Conservation (phyloP, 2,329 filamentous ascomycete species). For the Mariannaea elegans region DNA sequence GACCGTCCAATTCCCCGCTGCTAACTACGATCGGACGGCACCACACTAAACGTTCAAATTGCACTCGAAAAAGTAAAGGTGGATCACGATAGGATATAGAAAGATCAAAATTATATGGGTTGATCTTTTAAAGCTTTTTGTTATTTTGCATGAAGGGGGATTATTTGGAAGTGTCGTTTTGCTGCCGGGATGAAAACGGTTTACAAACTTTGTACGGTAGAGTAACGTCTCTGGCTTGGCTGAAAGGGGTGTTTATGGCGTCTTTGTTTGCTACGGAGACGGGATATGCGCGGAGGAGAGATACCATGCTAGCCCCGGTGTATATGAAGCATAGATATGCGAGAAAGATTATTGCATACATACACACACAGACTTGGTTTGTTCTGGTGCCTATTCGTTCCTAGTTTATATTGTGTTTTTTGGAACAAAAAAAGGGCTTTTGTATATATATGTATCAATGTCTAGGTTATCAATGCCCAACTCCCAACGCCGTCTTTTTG, state of each 20-base stretch:
- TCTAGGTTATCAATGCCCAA: slow-evolving; percentile 30
- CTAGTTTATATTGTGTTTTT: slow-evolving; percentile 19
- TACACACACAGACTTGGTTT: slow-evolving; percentile 22
- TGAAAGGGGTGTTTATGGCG: slow-evolving; percentile 28
- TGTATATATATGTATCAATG: slow-evolving; percentile 27
- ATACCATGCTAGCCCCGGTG: slow-evolving; percentile 24
- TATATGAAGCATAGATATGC: slow-evolving; percentile 28
- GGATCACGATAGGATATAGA: slow-evolving; percentile 33
- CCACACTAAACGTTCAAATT: slow-evolving; percentile 43
- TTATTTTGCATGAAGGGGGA: slow-evolving; percentile 27
- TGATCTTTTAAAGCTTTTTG: slow-evolving; percentile 27
- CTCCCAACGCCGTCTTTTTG: slow-evolving; percentile 29
- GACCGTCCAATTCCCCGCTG: slow-evolving; percentile 65
- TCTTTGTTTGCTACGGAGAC: slow-evolving; percentile 32
- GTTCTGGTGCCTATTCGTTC: slow-evolving; percentile 9
- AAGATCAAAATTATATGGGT: slow-evolving; percentile 16
- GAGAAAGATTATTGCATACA: background rate
- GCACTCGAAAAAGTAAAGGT: slow-evolving; percentile 30
- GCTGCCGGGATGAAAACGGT: slow-evolving; percentile 25
- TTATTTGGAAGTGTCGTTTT: slow-evolving; percentile 26
- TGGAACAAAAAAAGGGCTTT: slow-evolving; percentile 16
- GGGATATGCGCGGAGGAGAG: slow-evolving; percentile 27
- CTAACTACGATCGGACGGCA: slow-evolving; percentile 62
- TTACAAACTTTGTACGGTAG: slow-evolving; percentile 30
- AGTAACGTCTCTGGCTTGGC: slow-evolving; percentile 34